Conservation (phyloP, 192 early-diverging fungal genomes). For the Kappamyces sp. region DNA sequence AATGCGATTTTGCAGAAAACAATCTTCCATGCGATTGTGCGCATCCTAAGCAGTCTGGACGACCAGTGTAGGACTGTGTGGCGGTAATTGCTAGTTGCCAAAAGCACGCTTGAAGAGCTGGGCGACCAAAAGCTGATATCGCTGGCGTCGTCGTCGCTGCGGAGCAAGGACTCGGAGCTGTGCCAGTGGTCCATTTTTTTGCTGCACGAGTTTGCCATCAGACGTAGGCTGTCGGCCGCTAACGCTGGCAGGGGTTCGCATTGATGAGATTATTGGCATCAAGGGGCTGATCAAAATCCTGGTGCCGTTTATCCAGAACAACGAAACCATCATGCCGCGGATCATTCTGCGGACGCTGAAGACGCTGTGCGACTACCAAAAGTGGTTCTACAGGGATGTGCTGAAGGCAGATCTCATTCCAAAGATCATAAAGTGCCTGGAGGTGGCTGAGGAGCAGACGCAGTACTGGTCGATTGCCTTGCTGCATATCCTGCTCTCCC, state of each 20-base stretch:
- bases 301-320: constrained; percentile 46
- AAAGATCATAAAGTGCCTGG: constrained; percentile 58
- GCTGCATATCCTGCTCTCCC: constrained; percentile 15
- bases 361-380: constrained; percentile 43
- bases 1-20: constrained; percentile 79
- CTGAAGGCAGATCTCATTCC: constrained; percentile 50
- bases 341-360: constrained; percentile 66
- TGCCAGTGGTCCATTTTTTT: constrained; percentile 73
- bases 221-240: constrained; percentile 13
- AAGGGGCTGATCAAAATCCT: constrained; percentile 58
- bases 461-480: constrained; percentile 62
- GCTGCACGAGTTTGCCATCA: constrained; percentile 70
- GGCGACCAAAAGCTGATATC: constrained; percentile 61
- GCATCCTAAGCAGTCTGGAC: constrained; percentile 56
- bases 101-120: constrained; percentile 45
- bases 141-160: constrained; percentile 59
- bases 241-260: constrained; percentile 38
- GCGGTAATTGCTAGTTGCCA: neutral
- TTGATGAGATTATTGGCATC: constrained; percentile 51
- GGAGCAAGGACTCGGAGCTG: constrained; percentile 64
- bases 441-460: constrained; percentile 60
- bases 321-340: constrained; percentile 63
- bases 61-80: constrained; percentile 21
- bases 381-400: constrained; percentile 54
- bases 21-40: constrained; percentile 70